A percentile compares a stretch with the other conserved stretches of the same genome.
These are phyloP conservation scores for Erigeron philadelphicus DNA, from an alignment of 140 eudicot species.

Conservation along the genomic window DNA sequence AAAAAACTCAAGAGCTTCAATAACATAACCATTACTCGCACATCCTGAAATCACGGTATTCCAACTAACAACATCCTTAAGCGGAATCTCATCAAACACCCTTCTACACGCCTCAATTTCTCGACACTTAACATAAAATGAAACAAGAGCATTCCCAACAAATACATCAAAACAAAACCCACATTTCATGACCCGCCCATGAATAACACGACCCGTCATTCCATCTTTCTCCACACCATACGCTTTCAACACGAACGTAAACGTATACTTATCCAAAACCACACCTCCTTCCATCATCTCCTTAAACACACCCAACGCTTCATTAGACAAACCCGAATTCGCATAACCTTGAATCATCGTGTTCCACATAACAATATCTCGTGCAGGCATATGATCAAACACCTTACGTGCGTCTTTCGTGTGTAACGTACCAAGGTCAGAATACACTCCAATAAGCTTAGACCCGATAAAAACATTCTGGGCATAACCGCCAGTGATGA, in stretches of 20 bases:
- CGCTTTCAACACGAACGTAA: slow-evolving; percentile 41
- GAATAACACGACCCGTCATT: slow-evolving; percentile 25
- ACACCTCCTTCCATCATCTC: slow-evolving; percentile 26
- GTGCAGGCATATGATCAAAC: slow-evolving; percentile 39
- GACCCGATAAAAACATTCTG: slow-evolving; percentile 37
- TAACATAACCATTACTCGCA: slow-evolving; percentile 23
- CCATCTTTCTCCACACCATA: slow-evolving; percentile 25
- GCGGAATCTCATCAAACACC: slow-evolving; percentile 39
- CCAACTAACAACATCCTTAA: slow-evolving; percentile 50
- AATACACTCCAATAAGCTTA: slow-evolving; percentile 35
- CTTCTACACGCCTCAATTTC: slow-evolving; percentile 26
- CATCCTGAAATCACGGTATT: slow-evolving; percentile 38
- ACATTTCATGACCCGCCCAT: slow-evolving; percentile 31
- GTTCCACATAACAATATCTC: slow-evolving; percentile 50
- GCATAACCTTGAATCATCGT: slow-evolving; percentile 37
- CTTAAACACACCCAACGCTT: slow-evolving; percentile 29
- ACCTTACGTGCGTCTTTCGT: slow-evolving; percentile 41
- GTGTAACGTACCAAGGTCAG: slow-evolving; percentile 16
- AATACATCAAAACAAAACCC: slow-evolving; percentile 34
- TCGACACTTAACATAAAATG: slow-evolving; percentile 39
- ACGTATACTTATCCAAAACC: slow-evolving; percentile 32
- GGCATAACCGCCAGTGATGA: slow-evolving; percentile 37
- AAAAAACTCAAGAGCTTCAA: slow-evolving; percentile 41
- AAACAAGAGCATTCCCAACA: slow-evolving; percentile 47
- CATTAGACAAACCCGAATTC: slow-evolving; percentile 16